Percentiles rank a stretch among this genome's conserved stretches.
Conservation (phyloP, 169 alveolate species). For the Plasmodium coatneyi region DNA sequence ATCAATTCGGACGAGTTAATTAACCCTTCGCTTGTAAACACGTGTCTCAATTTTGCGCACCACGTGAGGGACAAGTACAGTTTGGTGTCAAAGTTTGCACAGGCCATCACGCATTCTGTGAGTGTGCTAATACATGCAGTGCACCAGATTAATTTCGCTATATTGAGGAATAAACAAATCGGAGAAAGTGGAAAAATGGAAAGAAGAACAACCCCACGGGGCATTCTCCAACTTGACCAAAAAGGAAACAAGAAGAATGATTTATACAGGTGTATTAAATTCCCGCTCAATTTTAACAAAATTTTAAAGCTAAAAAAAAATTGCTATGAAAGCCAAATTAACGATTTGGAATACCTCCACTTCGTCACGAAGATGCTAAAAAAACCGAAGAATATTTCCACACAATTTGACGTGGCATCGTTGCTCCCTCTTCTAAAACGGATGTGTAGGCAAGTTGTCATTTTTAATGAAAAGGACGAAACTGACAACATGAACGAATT, state of each 20-base stretch:
- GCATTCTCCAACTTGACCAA: background rate
- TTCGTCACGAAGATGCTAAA: conserved; percentile 20
- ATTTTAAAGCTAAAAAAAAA: conserved; percentile 28
- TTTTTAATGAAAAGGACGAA: conserved; percentile 23
- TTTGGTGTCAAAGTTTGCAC: conserved; percentile 39
- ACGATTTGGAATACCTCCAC: conserved; percentile 26
- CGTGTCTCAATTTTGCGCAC: conserved; percentile 33
- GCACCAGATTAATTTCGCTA: conserved; percentile 18
- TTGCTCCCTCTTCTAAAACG: conserved; percentile 34
- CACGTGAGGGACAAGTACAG: conserved; percentile 45
- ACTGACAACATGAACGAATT: conserved; percentile 42
- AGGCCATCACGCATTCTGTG: conserved; percentile 7
- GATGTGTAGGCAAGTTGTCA: conserved; percentile 35
- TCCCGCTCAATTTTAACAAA: conserved; percentile 49
- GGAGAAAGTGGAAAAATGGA: background rate
- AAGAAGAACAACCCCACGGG: background rate
- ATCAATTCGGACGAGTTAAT: conserved; percentile 6
- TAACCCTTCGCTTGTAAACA: conserved; percentile 23
- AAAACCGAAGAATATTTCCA: conserved; percentile 29
- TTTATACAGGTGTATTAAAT: conserved; percentile 25
- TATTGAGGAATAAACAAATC: background rate
- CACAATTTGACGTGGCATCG: conserved; percentile 36
- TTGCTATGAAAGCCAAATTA: background rate
- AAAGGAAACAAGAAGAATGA: background rate
- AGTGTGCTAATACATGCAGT: conserved; percentile 36